A percentile compares a stretch with the other conserved stretches of the same genome.
These are phyloP conservation scores for Colletotrichum incanum DNA, from an alignment of 2,329 filamentous ascomycete genomes.

Conservation along the genomic window DNA sequence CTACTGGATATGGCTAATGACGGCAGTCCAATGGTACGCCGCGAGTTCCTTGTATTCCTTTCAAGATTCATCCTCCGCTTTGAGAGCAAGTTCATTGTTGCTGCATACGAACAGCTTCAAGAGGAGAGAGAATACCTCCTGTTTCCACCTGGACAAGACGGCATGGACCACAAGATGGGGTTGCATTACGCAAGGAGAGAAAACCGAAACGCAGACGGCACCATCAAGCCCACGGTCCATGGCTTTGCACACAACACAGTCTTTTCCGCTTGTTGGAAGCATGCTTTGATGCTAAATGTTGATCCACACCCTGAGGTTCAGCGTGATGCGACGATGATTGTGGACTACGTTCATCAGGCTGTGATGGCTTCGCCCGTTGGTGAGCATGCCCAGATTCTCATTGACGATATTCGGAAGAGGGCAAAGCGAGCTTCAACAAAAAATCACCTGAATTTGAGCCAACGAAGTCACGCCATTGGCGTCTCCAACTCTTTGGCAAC, in stretches of 20 bases:
- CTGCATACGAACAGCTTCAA: conserved; percentile 89
- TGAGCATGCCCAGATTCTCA: conserved; percentile 77
- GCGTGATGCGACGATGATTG: conserved; percentile 84
- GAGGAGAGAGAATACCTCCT: conserved; percentile 83
- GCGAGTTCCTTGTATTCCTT: conserved; percentile 93
- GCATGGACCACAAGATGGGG: conserved; percentile 73
- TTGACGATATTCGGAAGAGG: conserved; percentile 79
- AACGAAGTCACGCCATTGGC: conserved; percentile 61
- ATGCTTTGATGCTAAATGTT: conserved; percentile 89
- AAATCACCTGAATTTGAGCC: conserved; percentile 58
- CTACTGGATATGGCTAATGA: conserved; percentile 94
- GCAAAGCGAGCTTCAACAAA: conserved; percentile 63
- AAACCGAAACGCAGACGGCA: conserved; percentile 70
- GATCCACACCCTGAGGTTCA: conserved; percentile 97
- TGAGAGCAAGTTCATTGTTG: conserved; percentile 91
- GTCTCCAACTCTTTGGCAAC: conserved; percentile 52
- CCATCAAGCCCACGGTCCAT: conserved; percentile 69
- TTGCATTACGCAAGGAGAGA: conserved; percentile 73
- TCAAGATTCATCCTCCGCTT: conserved; percentile 93
- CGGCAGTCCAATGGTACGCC: conserved; percentile 93
- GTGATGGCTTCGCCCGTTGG: conserved; percentile 85
- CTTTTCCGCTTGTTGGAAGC: conserved; percentile 95
- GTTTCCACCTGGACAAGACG: conserved; percentile 69
- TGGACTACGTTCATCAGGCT: conserved; percentile 87
- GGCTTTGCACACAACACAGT: conserved; percentile 88